A percentile compares a stretch with the other conserved stretches of the same genome.
These are phyloP conservation scores for Pulicaria dysenterica DNA, from an alignment of 129 eudicot species.

Conservation along the genomic window DNA sequence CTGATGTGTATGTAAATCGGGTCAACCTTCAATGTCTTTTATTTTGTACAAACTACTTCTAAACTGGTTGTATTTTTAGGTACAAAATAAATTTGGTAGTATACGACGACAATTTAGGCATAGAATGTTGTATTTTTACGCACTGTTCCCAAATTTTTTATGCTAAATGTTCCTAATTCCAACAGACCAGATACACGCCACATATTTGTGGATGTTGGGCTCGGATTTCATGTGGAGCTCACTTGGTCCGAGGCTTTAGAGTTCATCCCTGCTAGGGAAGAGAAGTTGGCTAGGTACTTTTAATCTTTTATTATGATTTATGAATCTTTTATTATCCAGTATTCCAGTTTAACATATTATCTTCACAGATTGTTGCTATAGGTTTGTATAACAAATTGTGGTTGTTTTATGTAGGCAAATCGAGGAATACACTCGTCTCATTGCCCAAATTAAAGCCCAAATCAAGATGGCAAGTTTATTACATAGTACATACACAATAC, in stretches of 20 bases:
- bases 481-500: neutral
- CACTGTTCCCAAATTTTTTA: too few species aligned
- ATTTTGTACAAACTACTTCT: too few species aligned
- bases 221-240: conserved; percentile 94
- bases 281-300: conserved; percentile 64
- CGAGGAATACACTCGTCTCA: conserved; percentile 73
- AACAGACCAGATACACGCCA: conserved; percentile 83
- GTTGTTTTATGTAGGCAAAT: conserved; percentile 59
- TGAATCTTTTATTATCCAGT: neutral
- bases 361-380: neutral
- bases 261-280: conserved; percentile 73
- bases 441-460: conserved; percentile 86
- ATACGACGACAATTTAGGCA: too few species aligned
- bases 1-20: conserved; percentile 72
- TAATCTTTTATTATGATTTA: neutral
- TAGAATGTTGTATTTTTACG: too few species aligned
- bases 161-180: neutral
- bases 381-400: neutral
- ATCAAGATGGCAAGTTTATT: conserved; percentile 73
- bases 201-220: conserved; percentile 92
- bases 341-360: neutral
- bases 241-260: conserved; percentile 93
- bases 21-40: too few species aligned
- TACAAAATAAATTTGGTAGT: too few species aligned
- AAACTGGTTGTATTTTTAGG: too few species aligned